phyloP scores from a whole-genome alignment of 805 yeast species.

The Ogataea methanolica region DNA sequence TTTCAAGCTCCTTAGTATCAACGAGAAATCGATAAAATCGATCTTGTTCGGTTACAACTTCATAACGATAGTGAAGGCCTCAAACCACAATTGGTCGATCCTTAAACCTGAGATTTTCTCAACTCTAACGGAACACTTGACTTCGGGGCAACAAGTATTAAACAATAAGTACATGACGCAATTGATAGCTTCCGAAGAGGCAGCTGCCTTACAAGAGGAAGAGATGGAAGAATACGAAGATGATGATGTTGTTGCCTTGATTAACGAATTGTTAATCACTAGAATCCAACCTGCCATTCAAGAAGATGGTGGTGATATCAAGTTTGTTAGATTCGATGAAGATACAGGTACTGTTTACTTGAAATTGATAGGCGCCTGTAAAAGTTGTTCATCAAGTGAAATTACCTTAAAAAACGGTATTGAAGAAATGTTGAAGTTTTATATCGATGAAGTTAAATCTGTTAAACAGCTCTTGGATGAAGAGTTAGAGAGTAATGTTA shows the following conservation, averaged over 20 bases:
- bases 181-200: slow-evolving; percentile 33
- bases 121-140: slow-evolving; percentile 49
- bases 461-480: slow-evolving; percentile 87
- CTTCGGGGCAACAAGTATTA: slow-evolving; percentile 54
- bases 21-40: slow-evolving; percentile 58
- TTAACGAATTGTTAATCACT: slow-evolving; percentile 88
- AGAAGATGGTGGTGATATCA: slow-evolving; percentile 98
- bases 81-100: slow-evolving; percentile 43
- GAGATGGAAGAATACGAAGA: slow-evolving; percentile 49
- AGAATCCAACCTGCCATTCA: slow-evolving; percentile 96
- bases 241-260: slow-evolving; percentile 77
- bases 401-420: slow-evolving; percentile 94
- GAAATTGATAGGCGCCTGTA: slow-evolving; percentile 92
- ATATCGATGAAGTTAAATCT: slow-evolving; percentile 89
- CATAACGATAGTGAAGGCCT: slow-evolving; percentile 69
- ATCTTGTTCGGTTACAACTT: slow-evolving; percentile 82
- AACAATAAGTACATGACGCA: slow-evolving; percentile 31
- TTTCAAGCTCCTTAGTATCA: slow-evolving; percentile 64
- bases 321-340: slow-evolving; percentile 79
- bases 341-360: slow-evolving; percentile 84
- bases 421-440: slow-evolving; percentile 95
- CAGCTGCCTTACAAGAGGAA: slow-evolving; percentile 45
- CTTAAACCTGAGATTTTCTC: slow-evolving; percentile 66
- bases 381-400: slow-evolving; percentile 85
- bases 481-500: slow-evolving; percentile 42